Percentiles rank a stretch among this genome's conserved stretches.
Conservation (phyloP, 2,329 filamentous ascomycete genomes). For the Nemania serpens region DNA sequence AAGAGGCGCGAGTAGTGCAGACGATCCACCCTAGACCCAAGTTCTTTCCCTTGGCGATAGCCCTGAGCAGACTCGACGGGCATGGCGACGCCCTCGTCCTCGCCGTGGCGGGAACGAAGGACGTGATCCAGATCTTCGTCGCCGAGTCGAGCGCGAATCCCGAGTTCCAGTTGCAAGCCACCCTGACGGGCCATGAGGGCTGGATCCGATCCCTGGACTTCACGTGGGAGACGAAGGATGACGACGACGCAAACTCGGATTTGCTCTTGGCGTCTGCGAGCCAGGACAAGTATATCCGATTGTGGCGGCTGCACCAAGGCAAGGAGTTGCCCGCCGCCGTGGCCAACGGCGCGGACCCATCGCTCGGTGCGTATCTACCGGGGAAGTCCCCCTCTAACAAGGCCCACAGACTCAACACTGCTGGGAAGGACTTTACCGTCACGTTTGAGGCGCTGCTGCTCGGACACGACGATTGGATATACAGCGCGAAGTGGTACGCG, state of each 20-base stretch:
- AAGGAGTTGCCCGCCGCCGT: slow-evolving; percentile 64
- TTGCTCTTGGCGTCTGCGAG: slow-evolving; percentile 88
- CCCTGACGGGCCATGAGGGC: slow-evolving; percentile 85
- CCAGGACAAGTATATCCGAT: slow-evolving; percentile 94
- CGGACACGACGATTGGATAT: slow-evolving; percentile 98
- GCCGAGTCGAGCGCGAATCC: slow-evolving; percentile 49
- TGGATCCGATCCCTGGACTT: slow-evolving; percentile 92
- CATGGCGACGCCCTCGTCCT: slow-evolving; percentile 64
- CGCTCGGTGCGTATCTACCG: slow-evolving; percentile 61
- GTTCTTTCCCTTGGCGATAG: slow-evolving; percentile 80
- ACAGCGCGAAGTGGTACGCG: slow-evolving; percentile 78
- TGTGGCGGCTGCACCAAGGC: slow-evolving; percentile 84
- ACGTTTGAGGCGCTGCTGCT: slow-evolving; percentile 94
- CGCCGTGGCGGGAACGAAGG: slow-evolving; percentile 84
- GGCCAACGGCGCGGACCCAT: slow-evolving; percentile 59
- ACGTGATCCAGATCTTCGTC: slow-evolving; percentile 79
- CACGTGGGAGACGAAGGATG: slow-evolving; percentile 57
- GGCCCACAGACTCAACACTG: slow-evolving; percentile 73
- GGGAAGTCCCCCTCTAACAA: slow-evolving; percentile 87
- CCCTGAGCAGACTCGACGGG: slow-evolving; percentile 64
- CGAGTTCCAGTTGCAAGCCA: slow-evolving; percentile 74
- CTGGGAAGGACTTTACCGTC: slow-evolving; percentile 70
- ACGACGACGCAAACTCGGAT: slow-evolving; percentile 57
- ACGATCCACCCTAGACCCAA: slow-evolving; percentile 74
- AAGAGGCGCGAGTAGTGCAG: slow-evolving; percentile 62